Evolutionary conservation across 495 filamentous ascomycete genomes (phyloP).

Genomic region (Collariella sp.): DNA sequence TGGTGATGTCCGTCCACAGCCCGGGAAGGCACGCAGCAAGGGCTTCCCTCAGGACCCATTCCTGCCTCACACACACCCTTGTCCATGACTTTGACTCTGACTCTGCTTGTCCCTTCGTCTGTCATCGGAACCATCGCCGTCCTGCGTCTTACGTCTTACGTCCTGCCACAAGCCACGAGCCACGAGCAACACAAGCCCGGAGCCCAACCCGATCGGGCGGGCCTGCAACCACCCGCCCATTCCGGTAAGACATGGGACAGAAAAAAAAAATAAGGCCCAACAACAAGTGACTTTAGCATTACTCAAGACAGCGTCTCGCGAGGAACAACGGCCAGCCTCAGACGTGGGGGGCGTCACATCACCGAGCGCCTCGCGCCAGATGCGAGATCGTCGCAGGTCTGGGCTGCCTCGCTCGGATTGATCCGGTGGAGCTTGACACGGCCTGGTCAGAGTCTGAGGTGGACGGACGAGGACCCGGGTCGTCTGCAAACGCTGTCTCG

Average conservation of each 20-base stretch:
- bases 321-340: neutral
- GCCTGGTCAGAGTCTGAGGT: constrained; percentile 8
- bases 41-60: neutral
- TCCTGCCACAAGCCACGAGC: constrained; percentile 1
- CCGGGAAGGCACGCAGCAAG: neutral
- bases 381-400: constrained; percentile 3
- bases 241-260: neutral
- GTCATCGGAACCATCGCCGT: constrained; percentile 1
- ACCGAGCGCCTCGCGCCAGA: neutral
- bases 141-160: neutral
- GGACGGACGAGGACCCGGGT: constrained; percentile 7
- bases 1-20: neutral
- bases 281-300: neutral
- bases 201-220: constrained; percentile 13
- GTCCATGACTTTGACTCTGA: neutral
- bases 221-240: constrained; percentile 16
- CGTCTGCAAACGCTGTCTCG: constrained; percentile 1
- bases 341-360: neutral
- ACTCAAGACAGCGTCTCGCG: neutral
- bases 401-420: constrained; percentile 18
- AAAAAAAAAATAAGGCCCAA: neutral
- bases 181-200: neutral
- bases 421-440: constrained; percentile 12
- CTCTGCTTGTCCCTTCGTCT: neutral
- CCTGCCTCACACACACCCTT: too few species aligned